phyloP scores from a whole-genome alignment of 2,329 filamentous ascomycete species.

The Verticillium isaacii region DNA sequence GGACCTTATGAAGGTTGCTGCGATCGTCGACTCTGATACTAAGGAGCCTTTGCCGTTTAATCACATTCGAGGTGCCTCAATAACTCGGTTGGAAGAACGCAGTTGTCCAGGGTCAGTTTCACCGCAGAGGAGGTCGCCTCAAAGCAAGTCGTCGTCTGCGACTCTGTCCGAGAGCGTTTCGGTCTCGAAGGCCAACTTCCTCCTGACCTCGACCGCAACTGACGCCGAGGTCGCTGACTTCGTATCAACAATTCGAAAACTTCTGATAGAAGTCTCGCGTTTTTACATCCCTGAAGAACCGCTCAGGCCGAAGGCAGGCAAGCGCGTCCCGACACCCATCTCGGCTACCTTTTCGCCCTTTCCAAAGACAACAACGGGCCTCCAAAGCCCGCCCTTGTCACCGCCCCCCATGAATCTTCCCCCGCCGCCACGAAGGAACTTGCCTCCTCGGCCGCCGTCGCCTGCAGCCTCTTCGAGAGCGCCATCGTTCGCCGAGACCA shows the following conservation, averaged over 20 bases:
- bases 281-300: slow-evolving; percentile 40
- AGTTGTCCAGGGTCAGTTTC: slow-evolving; percentile 5
- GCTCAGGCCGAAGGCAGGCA: slow-evolving; percentile 4
- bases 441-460: slow-evolving; percentile 7
- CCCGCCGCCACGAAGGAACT: background rate
- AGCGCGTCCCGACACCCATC: slow-evolving; percentile 20
- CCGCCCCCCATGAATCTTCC: background rate
- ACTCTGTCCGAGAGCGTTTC: slow-evolving; percentile 16
- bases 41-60: slow-evolving; percentile 31
- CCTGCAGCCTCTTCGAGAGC: slow-evolving; percentile 17
- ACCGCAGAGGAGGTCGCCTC: background rate
- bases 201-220: slow-evolving; percentile 50
- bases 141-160: background rate
- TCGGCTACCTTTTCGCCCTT: slow-evolving; percentile 25
- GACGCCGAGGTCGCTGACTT: slow-evolving; percentile 50
- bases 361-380: slow-evolving; percentile 12
- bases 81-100: slow-evolving; percentile 15
- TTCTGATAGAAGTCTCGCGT: slow-evolving; percentile 37
- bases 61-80: slow-evolving; percentile 30
- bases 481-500: slow-evolving; percentile 28
- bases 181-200: slow-evolving; percentile 50
- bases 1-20: slow-evolving; percentile 53
- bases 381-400: slow-evolving; percentile 8
- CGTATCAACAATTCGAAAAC: slow-evolving; percentile 46
- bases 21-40: slow-evolving; percentile 44